phyloP scores from a whole-genome alignment of 345 rosid genomes.

The Toxicodendron radicans region DNA sequence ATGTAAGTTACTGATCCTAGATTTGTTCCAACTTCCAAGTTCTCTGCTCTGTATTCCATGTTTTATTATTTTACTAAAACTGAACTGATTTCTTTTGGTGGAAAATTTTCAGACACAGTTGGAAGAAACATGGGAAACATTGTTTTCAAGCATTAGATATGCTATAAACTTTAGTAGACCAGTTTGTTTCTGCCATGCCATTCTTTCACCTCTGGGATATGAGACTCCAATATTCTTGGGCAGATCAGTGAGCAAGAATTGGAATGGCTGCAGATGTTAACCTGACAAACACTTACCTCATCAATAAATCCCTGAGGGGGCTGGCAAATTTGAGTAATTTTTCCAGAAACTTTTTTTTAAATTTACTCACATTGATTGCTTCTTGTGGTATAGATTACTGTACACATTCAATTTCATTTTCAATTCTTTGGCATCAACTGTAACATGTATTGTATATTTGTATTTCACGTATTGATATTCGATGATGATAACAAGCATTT shows the following conservation, averaged over 20 bases:
- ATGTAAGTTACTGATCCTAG: too few relatives aligned
- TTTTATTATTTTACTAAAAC: not conserved
- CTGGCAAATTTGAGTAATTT: not conserved
- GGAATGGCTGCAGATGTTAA: not conserved
- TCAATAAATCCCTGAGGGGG: not conserved
- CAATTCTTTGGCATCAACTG: too few relatives aligned
- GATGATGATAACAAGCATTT: not conserved
- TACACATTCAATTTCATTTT: not conserved
- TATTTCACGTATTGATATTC: not conserved
- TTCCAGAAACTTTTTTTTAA: not conserved
- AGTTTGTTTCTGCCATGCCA: conserved; percentile 82
- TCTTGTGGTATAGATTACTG: not conserved
- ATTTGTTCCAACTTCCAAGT: too few relatives aligned
- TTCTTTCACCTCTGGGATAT: conserved; percentile 84
- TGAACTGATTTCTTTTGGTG: conserved; percentile 15
- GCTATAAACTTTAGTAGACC: conserved; percentile 76
- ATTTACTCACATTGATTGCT: not conserved
- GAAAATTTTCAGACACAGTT: conserved; percentile 58
- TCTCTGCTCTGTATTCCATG: not conserved
- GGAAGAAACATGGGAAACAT: conserved; percentile 87
- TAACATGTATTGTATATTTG: too few relatives aligned
- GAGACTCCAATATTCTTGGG: conserved; percentile 58
- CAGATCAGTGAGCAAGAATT: not conserved
- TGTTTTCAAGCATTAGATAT: conserved; percentile 74
- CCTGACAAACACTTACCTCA: not conserved